Percentiles rank a stretch among this genome's conserved stretches.
Conservation (phyloP, 2,329 filamentous ascomycete genomes). For the Achaetomium macrosporum region DNA sequence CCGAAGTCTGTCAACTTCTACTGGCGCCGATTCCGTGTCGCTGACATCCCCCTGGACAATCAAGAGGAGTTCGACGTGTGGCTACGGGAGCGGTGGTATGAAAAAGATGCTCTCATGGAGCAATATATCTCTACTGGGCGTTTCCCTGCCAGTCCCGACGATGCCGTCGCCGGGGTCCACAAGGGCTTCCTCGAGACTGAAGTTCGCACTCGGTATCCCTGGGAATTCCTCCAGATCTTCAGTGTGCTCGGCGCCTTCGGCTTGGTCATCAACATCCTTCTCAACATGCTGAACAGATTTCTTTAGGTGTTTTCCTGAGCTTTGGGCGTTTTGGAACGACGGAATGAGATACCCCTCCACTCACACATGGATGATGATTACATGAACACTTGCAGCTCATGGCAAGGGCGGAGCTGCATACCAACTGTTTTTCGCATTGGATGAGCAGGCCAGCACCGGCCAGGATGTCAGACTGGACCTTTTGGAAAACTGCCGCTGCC, state of each 20-base stretch:
- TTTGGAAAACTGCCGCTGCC: background rate
- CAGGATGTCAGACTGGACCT: background rate
- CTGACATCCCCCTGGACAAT: conserved; percentile 73
- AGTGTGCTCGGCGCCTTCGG: conserved; percentile 41
- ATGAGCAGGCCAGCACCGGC: background rate
- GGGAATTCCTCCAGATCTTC: conserved; percentile 52
- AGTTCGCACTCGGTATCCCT: conserved; percentile 48
- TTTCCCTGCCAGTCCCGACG: conserved; percentile 64
- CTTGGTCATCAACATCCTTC: conserved; percentile 35
- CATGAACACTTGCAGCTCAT: background rate
- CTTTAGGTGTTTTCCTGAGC: conserved; percentile 8
- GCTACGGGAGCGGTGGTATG: conserved; percentile 80
- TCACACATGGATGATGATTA: background rate
- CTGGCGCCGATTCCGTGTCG: conserved; percentile 80
- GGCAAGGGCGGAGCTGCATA: background rate
- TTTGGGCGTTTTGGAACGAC: conserved; percentile 5
- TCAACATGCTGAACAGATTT: conserved; percentile 25
- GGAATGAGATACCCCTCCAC: conserved; percentile 10
- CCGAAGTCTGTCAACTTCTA: conserved; percentile 96
- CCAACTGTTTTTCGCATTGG: too few species aligned
- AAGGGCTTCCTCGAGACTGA: conserved; percentile 50
- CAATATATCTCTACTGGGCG: conserved; percentile 70
- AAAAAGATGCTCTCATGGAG: conserved; percentile 87
- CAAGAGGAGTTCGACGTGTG: conserved; percentile 72
- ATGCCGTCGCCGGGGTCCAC: conserved; percentile 31